phyloP scores from a whole-genome alignment of 2,329 filamentous ascomycete species.

The Claviceps purpurea region DNA sequence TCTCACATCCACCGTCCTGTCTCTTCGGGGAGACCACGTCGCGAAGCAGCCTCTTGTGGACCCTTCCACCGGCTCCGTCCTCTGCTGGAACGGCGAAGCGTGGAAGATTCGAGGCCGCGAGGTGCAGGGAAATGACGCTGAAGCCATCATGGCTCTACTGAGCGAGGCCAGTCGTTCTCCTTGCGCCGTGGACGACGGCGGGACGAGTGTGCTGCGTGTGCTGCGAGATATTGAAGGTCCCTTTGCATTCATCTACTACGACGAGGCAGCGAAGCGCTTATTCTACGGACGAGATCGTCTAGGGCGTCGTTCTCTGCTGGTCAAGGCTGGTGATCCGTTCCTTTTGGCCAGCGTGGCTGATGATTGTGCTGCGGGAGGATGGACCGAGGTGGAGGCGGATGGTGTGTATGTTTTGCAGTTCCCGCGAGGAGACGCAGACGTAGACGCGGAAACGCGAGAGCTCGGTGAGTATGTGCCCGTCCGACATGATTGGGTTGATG shows the following conservation, averaged over 20 bases:
- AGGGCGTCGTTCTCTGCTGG: conserved; percentile 70
- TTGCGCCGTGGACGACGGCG: conserved; percentile 8
- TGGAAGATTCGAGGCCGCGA: conserved; percentile 55
- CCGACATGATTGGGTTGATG: conserved; percentile 19
- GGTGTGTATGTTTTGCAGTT: conserved; percentile 63
- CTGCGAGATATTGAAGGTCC: conserved; percentile 61
- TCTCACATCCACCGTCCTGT: conserved; percentile 77
- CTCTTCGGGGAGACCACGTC: conserved; percentile 63
- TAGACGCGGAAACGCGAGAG: neutral
- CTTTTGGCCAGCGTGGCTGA: conserved; percentile 61
- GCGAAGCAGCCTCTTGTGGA: conserved; percentile 61
- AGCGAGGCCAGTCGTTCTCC: conserved; percentile 23
- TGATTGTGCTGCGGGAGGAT: conserved; percentile 29
- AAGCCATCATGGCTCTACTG: conserved; percentile 51
- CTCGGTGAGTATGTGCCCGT: conserved; percentile 7
- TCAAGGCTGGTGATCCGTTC: conserved; percentile 35
- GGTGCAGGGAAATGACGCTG: conserved; percentile 68
- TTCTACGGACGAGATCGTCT: conserved; percentile 82
- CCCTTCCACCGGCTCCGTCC: conserved; percentile 40
- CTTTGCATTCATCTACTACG: conserved; percentile 79
- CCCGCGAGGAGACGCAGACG: conserved; percentile 5
- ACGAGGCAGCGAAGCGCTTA: conserved; percentile 45
- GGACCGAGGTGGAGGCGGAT: conserved; percentile 74
- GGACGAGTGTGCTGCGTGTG: conserved; percentile 29
- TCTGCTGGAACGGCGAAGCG: conserved; percentile 97